These are phyloP conservation scores for Aureobasidium vineae DNA, from an alignment of 2,329 filamentous ascomycete genomes.

Conservation along the genomic window DNA sequence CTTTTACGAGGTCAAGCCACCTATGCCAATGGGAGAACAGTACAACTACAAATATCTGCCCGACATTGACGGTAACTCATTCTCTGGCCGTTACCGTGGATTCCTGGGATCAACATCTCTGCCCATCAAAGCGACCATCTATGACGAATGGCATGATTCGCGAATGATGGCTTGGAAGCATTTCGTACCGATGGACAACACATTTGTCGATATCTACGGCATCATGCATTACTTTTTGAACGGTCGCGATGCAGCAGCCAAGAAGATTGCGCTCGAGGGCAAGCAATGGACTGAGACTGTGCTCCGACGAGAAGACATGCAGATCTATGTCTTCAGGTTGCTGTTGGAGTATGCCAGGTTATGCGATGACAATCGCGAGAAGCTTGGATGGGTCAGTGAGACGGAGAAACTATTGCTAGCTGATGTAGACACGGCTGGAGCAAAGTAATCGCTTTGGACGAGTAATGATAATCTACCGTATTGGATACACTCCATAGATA, in stretches of 20 bases:
- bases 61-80: slow-evolving; percentile 69
- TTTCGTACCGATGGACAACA: slow-evolving; percentile 76
- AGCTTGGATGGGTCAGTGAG: slow-evolving; percentile 42
- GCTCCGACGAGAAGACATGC: slow-evolving; percentile 69
- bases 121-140: slow-evolving; percentile 75
- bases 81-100: slow-evolving; percentile 42
- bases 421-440: neutral
- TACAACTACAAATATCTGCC: slow-evolving; percentile 65
- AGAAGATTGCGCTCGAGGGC: slow-evolving; percentile 63
- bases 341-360: slow-evolving; percentile 47
- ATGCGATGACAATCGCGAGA: slow-evolving; percentile 44
- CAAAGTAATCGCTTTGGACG: neutral
- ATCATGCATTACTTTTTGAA: slow-evolving; percentile 74
- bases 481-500: neutral
- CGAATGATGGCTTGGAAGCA: slow-evolving; percentile 72
- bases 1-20: slow-evolving; percentile 40
- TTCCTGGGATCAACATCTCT: slow-evolving; percentile 69
- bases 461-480: neutral
- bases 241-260: slow-evolving; percentile 56
- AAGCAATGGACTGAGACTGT: slow-evolving; percentile 68
- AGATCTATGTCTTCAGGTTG: slow-evolving; percentile 65
- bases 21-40: slow-evolving; percentile 43
- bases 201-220: slow-evolving; percentile 68
- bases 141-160: slow-evolving; percentile 75
- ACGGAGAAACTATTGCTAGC: slow-evolving; percentile 16